Conservation (phyloP, 306 rosid genomes). For the Aeschynomene evenia region DNA sequence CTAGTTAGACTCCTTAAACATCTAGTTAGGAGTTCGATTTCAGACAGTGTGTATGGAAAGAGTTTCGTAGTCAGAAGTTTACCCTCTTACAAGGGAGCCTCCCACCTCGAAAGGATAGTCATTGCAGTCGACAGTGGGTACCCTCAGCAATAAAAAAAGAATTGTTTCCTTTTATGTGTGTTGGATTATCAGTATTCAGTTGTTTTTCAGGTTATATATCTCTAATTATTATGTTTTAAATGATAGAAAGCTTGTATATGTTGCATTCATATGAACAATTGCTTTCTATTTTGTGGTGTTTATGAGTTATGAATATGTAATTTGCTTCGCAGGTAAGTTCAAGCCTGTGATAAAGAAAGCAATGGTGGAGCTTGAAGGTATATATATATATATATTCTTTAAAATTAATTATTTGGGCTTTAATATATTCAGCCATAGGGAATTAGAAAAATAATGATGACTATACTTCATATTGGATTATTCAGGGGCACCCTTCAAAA, state of each 20-base stretch:
- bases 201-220: neutral
- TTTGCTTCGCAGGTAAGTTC: conserved; percentile 70
- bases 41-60: too few relatives aligned
- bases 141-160: too few relatives aligned
- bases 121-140: too few relatives aligned
- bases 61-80: too few relatives aligned
- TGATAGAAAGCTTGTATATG: neutral
- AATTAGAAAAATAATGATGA: conserved; percentile 1
- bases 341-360: conserved; percentile 99
- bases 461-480: conserved; percentile 21
- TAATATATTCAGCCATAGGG: neutral
- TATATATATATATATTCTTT: conserved; percentile 48
- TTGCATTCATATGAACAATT: conserved; percentile 21
- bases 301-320: conserved; percentile 17
- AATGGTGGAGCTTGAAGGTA: conserved; percentile 99
- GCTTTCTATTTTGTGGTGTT: conserved; percentile 3
- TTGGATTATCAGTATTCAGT: neutral
- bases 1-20: too few relatives aligned
- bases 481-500: conserved; percentile 95
- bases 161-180: neutral
- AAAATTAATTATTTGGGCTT: neutral
- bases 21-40: too few relatives aligned
- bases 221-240: neutral
- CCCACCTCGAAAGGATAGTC: too few relatives aligned
- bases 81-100: too few relatives aligned